Evolutionary conservation across 208 protist genomes (phyloP), one percentile per base, ranked within the genome.

Genomic region (Crithidia acanthocephali): DNA sequence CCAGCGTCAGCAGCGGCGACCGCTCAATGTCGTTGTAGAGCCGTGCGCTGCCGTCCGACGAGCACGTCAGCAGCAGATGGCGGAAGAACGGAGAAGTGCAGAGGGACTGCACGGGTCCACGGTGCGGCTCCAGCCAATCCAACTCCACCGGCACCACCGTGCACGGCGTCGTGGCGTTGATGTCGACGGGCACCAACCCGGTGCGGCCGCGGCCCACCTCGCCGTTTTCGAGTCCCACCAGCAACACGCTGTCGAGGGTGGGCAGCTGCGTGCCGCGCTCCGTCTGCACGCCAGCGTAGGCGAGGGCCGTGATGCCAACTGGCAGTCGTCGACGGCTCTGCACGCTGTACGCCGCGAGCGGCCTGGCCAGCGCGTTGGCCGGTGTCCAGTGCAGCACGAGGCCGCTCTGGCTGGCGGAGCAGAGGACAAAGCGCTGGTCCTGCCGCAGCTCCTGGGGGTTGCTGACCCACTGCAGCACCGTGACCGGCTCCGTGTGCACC

Each of bases 141-240:
- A 95, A 51, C 25, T 92, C 85, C 25, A 95, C 78, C 35, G 86
- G 67, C 32, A 81, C 50, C 2, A 72, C 69, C 2, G 69, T 55
- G 23, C n/a, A 47, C 27, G 72, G 52, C 51, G 40, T 40, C 22
- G 35, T 73, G 22, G 62, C 37, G 35, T 75, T 50, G 18, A 68
- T 68, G 3, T 75, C 80, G 18, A 77, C 23, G 8, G 65, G 37
- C 42, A 83, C 57, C 25, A 84, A 50, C 4, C 72, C 70, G 2
- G 83, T 82, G n/a, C 86, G 84, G 4, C 84, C 90, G 22, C 94
- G 84, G 33, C 89, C 91, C 25, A 96, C 81, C 55, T 96, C 90
- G n/a, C 94, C 91, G 68, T 81, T 95, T 62, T 97, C 91, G 13
- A 95, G 74, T 10, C 94, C 94, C 27, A 97, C 58, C 42, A 96